phyloP scores from a whole-genome alignment of 192 early-diverging fungal genomes.

The Radiomyces spectabilis region DNA sequence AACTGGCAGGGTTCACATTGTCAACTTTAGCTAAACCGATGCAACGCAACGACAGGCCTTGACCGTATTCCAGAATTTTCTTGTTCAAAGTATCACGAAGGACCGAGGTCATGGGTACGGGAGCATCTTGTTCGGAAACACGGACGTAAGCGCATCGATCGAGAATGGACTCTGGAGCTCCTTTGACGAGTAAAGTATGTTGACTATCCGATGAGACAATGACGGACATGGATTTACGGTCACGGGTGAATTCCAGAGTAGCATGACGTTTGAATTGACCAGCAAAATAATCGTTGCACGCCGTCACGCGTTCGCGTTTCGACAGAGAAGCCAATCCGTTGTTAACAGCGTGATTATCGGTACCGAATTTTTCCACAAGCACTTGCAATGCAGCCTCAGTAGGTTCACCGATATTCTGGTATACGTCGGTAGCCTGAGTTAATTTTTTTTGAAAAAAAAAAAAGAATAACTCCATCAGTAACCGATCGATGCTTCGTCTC shows the following conservation, averaged over 20 bases:
- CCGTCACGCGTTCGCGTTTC: conserved; percentile 51
- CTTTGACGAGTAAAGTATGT: conserved; percentile 78
- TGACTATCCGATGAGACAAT: conserved; percentile 42
- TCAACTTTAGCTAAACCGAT: conserved; percentile 88
- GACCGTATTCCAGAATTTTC: conserved; percentile 69
- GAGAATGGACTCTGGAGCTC: conserved; percentile 89
- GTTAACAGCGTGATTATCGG: conserved; percentile 66
- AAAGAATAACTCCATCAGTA: too few relatives aligned
- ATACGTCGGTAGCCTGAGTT: conserved; percentile 35
- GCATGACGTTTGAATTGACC: conserved; percentile 47
- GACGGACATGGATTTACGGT: conserved; percentile 98
- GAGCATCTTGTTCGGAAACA: conserved; percentile 33
- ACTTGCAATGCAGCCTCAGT: conserved; percentile 96
- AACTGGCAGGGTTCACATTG: conserved; percentile 40
- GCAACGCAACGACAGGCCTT: conserved; percentile 73
- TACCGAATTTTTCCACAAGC: conserved; percentile 90
- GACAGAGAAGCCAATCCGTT: conserved; percentile 35
- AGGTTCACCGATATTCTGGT: conserved; percentile 88
- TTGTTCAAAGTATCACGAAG: conserved; percentile 54
- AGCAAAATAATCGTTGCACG: conserved; percentile 69
- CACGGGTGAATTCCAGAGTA: conserved; percentile 92
- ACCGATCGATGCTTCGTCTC: neutral
- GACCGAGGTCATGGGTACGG: conserved; percentile 56
- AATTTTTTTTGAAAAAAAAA: conserved; percentile 5
- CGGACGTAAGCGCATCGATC: conserved; percentile 73